Conservation (phyloP, 768 basidiomycete genomes). For the Lactarius tabidus region DNA sequence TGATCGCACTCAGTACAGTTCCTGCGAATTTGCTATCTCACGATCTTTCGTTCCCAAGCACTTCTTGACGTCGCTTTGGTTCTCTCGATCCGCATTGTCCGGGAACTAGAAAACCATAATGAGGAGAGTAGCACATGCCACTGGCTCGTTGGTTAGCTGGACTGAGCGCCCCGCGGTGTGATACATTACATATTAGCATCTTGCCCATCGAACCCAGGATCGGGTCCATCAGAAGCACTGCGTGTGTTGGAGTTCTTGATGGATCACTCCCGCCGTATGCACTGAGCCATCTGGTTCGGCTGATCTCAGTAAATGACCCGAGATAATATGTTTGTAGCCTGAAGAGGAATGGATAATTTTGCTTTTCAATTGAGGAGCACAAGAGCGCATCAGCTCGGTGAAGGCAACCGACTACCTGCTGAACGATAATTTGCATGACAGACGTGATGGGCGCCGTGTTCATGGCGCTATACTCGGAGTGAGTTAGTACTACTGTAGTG, state of each 20-base stretch:
- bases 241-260: not conserved
- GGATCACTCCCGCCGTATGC: not conserved
- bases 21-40: not conserved
- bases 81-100: not conserved
- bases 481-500: no score
- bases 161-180: not conserved
- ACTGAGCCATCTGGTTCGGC: not conserved
- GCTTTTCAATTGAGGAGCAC: not conserved
- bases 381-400: not conserved
- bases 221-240: not conserved
- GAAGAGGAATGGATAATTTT: not conserved
- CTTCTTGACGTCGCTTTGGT: no score
- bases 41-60: not conserved
- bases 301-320: not conserved
- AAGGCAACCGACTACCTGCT: not conserved
- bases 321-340: not conserved
- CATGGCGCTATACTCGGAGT: no score
- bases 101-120: not conserved
- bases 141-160: not conserved
- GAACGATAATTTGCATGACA: not conserved
- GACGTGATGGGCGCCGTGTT: no score
- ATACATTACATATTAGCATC: not conserved
- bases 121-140: not conserved
- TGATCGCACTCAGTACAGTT: not conserved
- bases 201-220: not conserved